Percentiles rank a stretch among this genome's conserved stretches.
These are phyloP conservation scores for Metroxylon sagu DNA, from an alignment of 176 grass and related monocot species.

Conservation along the genomic window DNA sequence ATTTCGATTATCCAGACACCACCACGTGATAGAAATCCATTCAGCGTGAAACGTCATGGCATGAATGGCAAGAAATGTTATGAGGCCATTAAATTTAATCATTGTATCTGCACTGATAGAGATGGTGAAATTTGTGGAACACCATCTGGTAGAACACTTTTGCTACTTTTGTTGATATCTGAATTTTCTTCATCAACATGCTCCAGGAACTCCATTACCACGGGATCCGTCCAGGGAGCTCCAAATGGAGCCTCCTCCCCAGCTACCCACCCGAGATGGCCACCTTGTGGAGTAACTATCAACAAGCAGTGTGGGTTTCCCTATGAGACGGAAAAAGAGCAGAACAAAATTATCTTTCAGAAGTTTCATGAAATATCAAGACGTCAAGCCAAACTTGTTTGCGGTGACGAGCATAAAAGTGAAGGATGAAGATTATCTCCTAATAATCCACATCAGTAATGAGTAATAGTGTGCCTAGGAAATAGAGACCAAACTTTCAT, in stretches of 20 bases:
- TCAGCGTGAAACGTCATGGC: too few species aligned
- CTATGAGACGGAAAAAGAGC: slow-evolving; percentile 32
- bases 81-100: slow-evolving; percentile 5
- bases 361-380: too few species aligned
- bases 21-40: too few species aligned
- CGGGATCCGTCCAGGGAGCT: slow-evolving; percentile 85
- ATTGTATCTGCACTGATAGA: slow-evolving; percentile 35
- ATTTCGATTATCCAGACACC: too few species aligned
- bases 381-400: too few species aligned
- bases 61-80: too few species aligned
- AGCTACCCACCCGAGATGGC: slow-evolving; percentile 88
- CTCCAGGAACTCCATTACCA: slow-evolving; percentile 90
- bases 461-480: too few species aligned
- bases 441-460: too few species aligned
- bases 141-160: slow-evolving; percentile 18
- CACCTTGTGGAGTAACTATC: slow-evolving; percentile 84
- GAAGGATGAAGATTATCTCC: too few species aligned
- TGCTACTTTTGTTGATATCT: slow-evolving; percentile 15
- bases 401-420: too few species aligned
- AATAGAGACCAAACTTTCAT: too few species aligned
- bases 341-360: background rate
- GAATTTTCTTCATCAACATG: slow-evolving; percentile 46
- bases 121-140: slow-evolving; percentile 21
- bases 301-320: slow-evolving; percentile 78
- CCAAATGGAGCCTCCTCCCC: slow-evolving; percentile 74